Evolutionary conservation across 495 filamentous ascomycete genomes (phyloP).

Genomic region (Thozetella sp.): DNA sequence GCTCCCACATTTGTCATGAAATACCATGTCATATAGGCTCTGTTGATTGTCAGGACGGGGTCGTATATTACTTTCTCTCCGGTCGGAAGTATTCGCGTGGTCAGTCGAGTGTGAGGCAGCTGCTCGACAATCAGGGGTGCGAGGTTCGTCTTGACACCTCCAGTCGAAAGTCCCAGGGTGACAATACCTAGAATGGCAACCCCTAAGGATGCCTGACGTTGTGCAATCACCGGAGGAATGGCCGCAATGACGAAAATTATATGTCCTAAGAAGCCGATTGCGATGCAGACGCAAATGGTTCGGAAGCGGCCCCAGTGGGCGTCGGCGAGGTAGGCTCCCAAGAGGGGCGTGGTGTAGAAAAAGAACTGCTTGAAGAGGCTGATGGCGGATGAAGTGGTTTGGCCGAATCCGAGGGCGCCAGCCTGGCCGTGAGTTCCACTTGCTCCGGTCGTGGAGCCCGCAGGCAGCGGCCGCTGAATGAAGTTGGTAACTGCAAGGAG

Average conservation of each 20-base stretch:
- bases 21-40: constrained; percentile 68
- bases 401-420: constrained; percentile 71
- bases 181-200: constrained; percentile 63
- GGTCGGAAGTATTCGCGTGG: constrained; percentile 43
- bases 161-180: constrained; percentile 66
- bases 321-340: constrained; percentile 72
- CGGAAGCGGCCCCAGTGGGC: constrained; percentile 69
- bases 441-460: constrained; percentile 61
- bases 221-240: constrained; percentile 61
- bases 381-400: constrained; percentile 64
- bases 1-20: constrained; percentile 73
- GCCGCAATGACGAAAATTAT: constrained; percentile 65
- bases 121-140: constrained; percentile 65
- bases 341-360: constrained; percentile 70
- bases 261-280: constrained; percentile 65
- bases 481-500: constrained; percentile 47
- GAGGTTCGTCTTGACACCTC: constrained; percentile 66
- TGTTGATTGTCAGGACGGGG: constrained; percentile 60
- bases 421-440: constrained; percentile 43
- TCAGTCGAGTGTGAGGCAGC: constrained; percentile 31
- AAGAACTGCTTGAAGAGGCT: constrained; percentile 75
- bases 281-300: constrained; percentile 63
- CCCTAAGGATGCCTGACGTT: constrained; percentile 53
- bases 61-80: constrained; percentile 73
- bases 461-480: constrained; percentile 66